Evolutionary conservation across 768 basidiomycete genomes (phyloP), one percentile per base, ranked within the genome.

Genomic region (Suillus ampliporus): DNA sequence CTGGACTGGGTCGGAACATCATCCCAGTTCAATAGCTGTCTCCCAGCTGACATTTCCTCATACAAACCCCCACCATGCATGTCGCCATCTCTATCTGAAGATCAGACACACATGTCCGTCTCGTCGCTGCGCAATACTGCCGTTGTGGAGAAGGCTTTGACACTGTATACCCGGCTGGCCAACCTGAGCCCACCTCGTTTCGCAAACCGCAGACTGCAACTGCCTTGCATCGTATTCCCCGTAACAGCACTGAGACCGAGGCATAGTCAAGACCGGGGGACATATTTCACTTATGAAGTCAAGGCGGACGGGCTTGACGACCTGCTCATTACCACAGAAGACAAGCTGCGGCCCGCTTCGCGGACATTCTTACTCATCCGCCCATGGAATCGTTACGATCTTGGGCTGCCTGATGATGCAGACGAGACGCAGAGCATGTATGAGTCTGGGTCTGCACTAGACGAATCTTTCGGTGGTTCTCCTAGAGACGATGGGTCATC

Each of bases 31-130:
- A 51, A 70, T 31, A 68, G 64, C 35, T 57, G 53, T 44, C 34
- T 69, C 2, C 68, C 68, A 14, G 60, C 68, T 11, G 21, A 61
- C 1, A 57, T 69, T 37, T 50, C 68, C 2, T 68, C 64, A 17
- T 70, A 69, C 54, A 31, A 21, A 48, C 43, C 38, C 21, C 14
- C 83, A 84, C 58, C 85, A 15, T 15, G n/a, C n/a, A n/a, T 5
- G 21, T 15, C 15, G 13, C 23, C 46, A 47, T 47, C 46, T 23
- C 23, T 47, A 14, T 23, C 46, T 14, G 46, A 47, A 7, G 21
- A 47, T 23, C 5, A 14, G 23, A 23, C 23, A 1, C 46, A 23
- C 21, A 7, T 14, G 8, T 23, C 13, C 0, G 6, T 47, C 21
- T 47, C 46, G 7, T 47, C 46, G 46, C 21, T 47, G 14, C 23